Conservation (phyloP, 2,329 filamentous ascomycete species). For the Trichoderma aggressivum region DNA sequence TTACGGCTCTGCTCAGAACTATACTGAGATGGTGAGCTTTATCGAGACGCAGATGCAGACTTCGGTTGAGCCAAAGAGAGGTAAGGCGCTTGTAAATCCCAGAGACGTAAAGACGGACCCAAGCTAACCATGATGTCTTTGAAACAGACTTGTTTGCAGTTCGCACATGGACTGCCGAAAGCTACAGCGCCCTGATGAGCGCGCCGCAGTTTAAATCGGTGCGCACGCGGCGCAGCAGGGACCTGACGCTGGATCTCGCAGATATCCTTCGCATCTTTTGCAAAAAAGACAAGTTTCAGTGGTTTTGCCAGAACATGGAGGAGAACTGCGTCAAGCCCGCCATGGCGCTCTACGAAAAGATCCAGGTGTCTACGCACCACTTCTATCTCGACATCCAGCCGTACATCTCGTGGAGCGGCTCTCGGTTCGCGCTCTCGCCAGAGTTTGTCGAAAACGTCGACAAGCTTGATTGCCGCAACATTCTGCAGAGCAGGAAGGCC, state of each 20-base stretch:
- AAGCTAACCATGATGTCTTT: background rate
- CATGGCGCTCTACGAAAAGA: conserved; percentile 38
- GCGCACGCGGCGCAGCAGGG: conserved; percentile 25
- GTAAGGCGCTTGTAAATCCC: conserved; percentile 22
- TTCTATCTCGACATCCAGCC: conserved; percentile 37
- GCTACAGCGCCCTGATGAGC: conserved; percentile 35
- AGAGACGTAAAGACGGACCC: background rate
- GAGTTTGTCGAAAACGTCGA: conserved; percentile 33
- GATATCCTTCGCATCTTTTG: conserved; percentile 29
- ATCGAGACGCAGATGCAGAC: conserved; percentile 35
- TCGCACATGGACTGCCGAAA: conserved; percentile 38
- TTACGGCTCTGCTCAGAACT: conserved; percentile 26
- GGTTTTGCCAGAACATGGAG: conserved; percentile 26
- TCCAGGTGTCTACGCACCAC: conserved; percentile 37
- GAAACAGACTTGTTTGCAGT: conserved; percentile 35
- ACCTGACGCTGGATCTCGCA: conserved; percentile 31
- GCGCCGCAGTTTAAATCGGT: conserved; percentile 29
- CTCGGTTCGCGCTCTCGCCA: conserved; percentile 27
- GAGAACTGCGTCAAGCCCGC: conserved; percentile 35
- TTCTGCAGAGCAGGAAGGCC: conserved; percentile 36
- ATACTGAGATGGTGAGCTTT: conserved; percentile 31
- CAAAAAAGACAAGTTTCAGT: conserved; percentile 25
- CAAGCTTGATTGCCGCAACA: conserved; percentile 35
- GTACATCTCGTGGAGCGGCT: conserved; percentile 28
- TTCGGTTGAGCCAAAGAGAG: conserved; percentile 37